Conservation (phyloP, 148 eudicot genomes). For the Vaccinium myrtillus region DNA sequence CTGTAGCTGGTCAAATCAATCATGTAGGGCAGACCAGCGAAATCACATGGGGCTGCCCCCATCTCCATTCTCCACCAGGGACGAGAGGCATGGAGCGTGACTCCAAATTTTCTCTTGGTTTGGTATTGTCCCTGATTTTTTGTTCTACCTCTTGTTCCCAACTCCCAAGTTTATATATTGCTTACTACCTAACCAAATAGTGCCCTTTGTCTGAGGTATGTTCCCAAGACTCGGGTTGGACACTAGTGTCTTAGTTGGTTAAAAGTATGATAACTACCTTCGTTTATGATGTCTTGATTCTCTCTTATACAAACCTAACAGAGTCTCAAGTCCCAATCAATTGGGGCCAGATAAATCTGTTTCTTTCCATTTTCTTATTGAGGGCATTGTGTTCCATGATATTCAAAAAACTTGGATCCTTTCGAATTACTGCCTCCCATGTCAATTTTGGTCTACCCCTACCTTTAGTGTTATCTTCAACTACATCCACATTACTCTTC, state of each 20-base stretch:
- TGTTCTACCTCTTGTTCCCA: slow-evolving; percentile 1
- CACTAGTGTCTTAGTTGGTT: background rate
- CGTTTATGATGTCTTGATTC: background rate
- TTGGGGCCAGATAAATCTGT: no score
- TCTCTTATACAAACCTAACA: background rate
- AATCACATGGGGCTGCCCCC: background rate
- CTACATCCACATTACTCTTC: no score
- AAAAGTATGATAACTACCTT: background rate
- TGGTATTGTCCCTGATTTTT: background rate
- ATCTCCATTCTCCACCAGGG: background rate
- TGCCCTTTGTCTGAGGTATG: background rate
- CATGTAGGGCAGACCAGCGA: background rate
- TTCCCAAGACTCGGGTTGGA: background rate
- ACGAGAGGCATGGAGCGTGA: background rate
- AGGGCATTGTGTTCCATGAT: no score
- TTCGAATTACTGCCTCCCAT: no score
- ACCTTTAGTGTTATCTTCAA: no score
- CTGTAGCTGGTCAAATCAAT: background rate
- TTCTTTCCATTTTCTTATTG: no score
- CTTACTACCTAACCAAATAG: background rate
- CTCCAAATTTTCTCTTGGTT: background rate
- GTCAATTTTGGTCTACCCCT: no score
- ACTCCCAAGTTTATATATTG: background rate
- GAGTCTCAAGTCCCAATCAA: no score
- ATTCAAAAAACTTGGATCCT: no score